Conservation (phyloP, 495 filamentous ascomycete species). For the Podospora tetraspora region DNA sequence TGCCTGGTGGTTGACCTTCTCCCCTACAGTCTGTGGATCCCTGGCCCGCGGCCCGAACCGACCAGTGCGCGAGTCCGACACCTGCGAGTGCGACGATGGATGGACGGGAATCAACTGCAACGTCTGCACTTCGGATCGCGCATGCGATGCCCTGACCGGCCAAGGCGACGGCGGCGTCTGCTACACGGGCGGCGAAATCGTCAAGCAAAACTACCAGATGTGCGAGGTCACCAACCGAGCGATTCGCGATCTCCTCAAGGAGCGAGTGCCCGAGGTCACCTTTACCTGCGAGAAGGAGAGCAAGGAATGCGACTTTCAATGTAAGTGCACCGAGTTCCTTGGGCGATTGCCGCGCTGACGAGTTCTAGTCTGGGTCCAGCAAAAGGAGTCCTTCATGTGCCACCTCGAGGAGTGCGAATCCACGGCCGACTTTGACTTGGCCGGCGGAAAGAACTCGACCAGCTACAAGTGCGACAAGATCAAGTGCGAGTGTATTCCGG, state of each 20-base stretch:
- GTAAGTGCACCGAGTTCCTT: conserved; percentile 40
- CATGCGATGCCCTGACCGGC: conserved; percentile 82
- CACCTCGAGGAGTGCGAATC: conserved; percentile 75
- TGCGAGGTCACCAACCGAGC: conserved; percentile 94
- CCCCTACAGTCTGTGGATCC: conserved; percentile 70
- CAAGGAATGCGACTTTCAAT: conserved; percentile 86
- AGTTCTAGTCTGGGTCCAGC: conserved; percentile 78
- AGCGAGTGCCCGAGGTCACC: conserved; percentile 82
- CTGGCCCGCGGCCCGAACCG: conserved; percentile 72
- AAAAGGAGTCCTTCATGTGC: conserved; percentile 95
- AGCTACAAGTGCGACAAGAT: conserved; percentile 79
- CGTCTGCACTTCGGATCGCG: conserved; percentile 76
- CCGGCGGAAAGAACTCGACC: conserved; percentile 64
- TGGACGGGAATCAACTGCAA: conserved; percentile 99
- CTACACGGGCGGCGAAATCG: conserved; percentile 81
- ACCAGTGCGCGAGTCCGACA: conserved; percentile 57
- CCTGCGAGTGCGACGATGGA: conserved; percentile 85
- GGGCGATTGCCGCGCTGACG: conserved; percentile 33
- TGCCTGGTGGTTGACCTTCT: conserved; percentile 10
- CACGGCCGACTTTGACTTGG: conserved; percentile 56
- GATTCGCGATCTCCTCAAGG: conserved; percentile 80
- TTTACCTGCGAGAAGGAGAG: conserved; percentile 79
- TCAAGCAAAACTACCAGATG: conserved; percentile 94
- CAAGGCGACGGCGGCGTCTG: conserved; percentile 74
- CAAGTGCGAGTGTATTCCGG: conserved; percentile 79